phyloP scores from a whole-genome alignment of 495 filamentous ascomycete genomes.

The Astrothelium subdiscretum region DNA sequence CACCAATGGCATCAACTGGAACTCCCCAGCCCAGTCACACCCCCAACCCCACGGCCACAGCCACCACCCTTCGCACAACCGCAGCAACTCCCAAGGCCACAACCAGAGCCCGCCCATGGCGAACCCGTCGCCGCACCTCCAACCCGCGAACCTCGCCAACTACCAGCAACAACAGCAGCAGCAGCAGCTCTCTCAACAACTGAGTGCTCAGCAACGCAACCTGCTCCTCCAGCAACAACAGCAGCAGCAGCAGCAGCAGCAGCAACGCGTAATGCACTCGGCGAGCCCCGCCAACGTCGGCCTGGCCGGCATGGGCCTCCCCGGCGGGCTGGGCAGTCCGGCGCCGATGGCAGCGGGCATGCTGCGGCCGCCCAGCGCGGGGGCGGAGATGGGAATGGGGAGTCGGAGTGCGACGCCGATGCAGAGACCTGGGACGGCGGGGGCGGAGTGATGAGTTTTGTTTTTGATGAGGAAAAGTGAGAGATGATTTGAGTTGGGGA shows the following conservation, averaged over 20 bases:
- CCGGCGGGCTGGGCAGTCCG: background rate
- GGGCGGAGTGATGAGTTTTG: background rate
- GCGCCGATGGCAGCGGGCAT: background rate
- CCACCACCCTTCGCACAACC: background rate
- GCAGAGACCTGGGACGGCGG: background rate
- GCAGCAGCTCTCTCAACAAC: constrained; percentile 4
- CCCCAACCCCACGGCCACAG: background rate
- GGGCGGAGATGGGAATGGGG: background rate
- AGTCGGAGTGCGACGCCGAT: constrained; percentile 1
- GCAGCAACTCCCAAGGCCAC: background rate
- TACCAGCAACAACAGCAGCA: no score
- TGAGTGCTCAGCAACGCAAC: constrained; percentile 7
- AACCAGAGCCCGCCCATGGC: background rate
- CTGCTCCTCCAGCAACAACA: constrained; percentile 7
- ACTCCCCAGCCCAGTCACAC: background rate
- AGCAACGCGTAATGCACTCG: background rate
- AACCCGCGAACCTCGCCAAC: background rate
- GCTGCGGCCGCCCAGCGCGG: background rate
- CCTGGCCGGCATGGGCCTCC: background rate
- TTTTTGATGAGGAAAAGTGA: background rate
- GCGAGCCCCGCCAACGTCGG: background rate
- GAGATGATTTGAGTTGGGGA: background rate
- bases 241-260: background rate
- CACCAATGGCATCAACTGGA: background rate
- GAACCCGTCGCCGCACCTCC: background rate